A percentile compares a stretch with the other conserved stretches of the same genome.
phyloP scores from a whole-genome alignment of 2,329 filamentous ascomycete genomes.

The Penicillium olsonii region DNA sequence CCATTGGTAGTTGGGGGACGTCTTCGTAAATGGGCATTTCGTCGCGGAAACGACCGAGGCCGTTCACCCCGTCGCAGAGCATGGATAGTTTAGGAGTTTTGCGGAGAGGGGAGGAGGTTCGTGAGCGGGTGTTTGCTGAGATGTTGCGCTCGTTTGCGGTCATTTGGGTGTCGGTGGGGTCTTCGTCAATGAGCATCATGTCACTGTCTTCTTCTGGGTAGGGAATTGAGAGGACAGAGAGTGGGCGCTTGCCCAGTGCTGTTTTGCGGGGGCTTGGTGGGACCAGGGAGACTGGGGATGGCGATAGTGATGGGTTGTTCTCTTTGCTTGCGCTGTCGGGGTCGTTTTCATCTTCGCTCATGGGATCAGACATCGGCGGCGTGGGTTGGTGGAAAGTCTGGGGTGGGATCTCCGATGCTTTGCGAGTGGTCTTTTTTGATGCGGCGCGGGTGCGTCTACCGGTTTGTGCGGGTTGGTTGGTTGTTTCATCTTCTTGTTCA shows the following conservation, averaged over 20 bases:
- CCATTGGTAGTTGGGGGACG: constrained; percentile 18
- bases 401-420: constrained; percentile 1
- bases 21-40: constrained; percentile 38
- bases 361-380: constrained; percentile 10
- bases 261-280: constrained; percentile 41
- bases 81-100: constrained; percentile 40
- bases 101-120: constrained; percentile 28
- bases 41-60: constrained; percentile 26
- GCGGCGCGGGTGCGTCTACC: constrained; percentile 11
- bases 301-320: constrained; percentile 49
- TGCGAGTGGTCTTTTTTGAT: constrained; percentile 15
- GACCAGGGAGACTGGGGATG: constrained; percentile 35
- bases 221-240: constrained; percentile 43
- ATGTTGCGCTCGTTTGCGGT: constrained; percentile 46
- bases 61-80: constrained; percentile 25
- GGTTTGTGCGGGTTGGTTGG: constrained; percentile 18
- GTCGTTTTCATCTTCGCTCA: constrained; percentile 23
- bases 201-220: constrained; percentile 35
- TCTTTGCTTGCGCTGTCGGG: constrained; percentile 47
- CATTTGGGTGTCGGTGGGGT: constrained; percentile 30
- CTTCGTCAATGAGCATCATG: constrained; percentile 30
- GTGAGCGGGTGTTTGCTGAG: constrained; percentile 33
- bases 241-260: constrained; percentile 44
- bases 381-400: not conserved
- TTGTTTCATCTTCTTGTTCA: constrained; percentile 25